A percentile compares a stretch with the other conserved stretches of the same genome.
These are phyloP conservation scores for Lithospermum erythrorhizon DNA, from an alignment of 257 asterid genomes.

Conservation along the genomic window DNA sequence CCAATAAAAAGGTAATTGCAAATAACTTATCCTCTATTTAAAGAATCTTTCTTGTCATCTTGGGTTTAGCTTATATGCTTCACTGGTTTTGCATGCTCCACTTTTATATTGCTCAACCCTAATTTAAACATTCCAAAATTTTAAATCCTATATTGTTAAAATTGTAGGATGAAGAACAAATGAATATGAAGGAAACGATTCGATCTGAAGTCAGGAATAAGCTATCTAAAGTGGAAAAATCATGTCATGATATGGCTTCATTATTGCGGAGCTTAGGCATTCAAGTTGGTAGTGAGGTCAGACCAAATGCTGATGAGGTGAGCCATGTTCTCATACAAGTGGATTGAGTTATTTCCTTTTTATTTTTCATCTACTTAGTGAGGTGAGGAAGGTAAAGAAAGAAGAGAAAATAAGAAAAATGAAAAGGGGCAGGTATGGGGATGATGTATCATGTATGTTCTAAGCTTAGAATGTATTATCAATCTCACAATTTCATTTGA, in stretches of 20 bases:
- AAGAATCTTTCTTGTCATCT: background rate
- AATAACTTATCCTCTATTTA: background rate
- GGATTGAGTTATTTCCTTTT: background rate
- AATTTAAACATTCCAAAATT: background rate
- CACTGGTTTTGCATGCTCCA: background rate
- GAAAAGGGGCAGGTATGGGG: too few relatives aligned
- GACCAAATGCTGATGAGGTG: conserved; percentile 57
- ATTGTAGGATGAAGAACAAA: conserved; percentile 71
- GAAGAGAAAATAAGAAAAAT: background rate
- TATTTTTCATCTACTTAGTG: background rate
- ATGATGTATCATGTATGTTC: too few relatives aligned
- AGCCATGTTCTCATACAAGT: conserved; percentile 7
- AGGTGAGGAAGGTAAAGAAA: background rate
- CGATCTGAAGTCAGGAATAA: conserved; percentile 56
- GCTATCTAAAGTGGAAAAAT: conserved; percentile 45
- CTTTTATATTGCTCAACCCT: background rate
- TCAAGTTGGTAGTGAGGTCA: conserved; percentile 33
- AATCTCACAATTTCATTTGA: background rate
- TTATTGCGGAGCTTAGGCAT: conserved; percentile 58
- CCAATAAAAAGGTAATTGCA: conserved; percentile 62
- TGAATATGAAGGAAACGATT: conserved; percentile 71
- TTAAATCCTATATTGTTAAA: conserved; percentile 5
- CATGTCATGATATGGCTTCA: conserved; percentile 60
- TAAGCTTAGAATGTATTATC: too few relatives aligned
- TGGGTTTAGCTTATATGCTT: background rate